Conservation (phyloP, 768 basidiomycete genomes). For the Wakefieldia striispora region DNA sequence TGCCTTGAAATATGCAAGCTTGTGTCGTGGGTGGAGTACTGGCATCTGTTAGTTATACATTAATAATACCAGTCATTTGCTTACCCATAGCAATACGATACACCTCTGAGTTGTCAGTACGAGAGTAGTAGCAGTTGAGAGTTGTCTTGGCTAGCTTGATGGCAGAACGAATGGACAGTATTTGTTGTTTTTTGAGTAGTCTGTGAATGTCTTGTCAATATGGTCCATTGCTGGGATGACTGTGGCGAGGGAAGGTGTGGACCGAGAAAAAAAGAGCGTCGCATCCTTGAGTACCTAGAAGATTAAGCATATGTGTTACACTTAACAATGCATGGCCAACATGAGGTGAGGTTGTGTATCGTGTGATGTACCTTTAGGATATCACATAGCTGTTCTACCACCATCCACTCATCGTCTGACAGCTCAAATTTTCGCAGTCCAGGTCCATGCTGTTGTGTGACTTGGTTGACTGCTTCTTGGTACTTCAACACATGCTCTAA, state of each 20-base stretch:
- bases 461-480: conserved; percentile 17
- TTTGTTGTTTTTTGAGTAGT: not conserved
- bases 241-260: conserved; percentile 24
- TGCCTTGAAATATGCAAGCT: too few species aligned
- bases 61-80: too few species aligned
- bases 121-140: conserved; percentile 24
- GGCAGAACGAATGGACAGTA: conserved; percentile 1
- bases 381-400: conserved; percentile 30
- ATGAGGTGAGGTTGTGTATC: not conserved
- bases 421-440: conserved; percentile 28
- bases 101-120: conserved; percentile 33
- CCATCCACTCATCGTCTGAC: conserved; percentile 30
- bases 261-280: conserved; percentile 33
- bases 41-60: too few species aligned
- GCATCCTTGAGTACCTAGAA: conserved; percentile 37
- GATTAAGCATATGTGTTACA: too few species aligned
- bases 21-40: too few species aligned
- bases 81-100: conserved; percentile 1
- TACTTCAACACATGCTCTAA: conserved; percentile 20
- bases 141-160: conserved; percentile 19
- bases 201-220: conserved; percentile 27
- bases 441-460: conserved; percentile 13
- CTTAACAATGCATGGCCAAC: too few species aligned
- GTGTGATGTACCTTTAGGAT: conserved; percentile 32
- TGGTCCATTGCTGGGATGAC: conserved; percentile 41